Evolutionary conservation across 2,329 filamentous ascomycete genomes (phyloP), one percentile per base, ranked within the genome.

Genomic region (Emydomyces testavorans): DNA sequence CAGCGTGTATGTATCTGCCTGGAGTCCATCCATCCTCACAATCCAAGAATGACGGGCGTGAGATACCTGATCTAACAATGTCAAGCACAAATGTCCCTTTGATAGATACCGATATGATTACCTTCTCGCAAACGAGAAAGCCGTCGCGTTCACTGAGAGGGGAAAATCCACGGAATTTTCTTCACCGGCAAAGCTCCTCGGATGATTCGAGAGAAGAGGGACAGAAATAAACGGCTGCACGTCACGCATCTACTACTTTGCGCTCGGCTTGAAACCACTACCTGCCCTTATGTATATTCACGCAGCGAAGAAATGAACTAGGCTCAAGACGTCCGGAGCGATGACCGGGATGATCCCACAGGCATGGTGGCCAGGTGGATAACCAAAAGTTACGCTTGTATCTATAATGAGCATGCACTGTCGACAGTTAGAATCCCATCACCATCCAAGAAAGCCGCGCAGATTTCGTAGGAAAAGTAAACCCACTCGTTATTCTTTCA

Each of bases 1-100:
- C 24, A 20, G 26, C 13, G 52, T 55, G 43, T 54, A 54, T 44
- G 38, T 38, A 24, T 21, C n/a, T 29, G 5, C 38, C 1, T 29
- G 20, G 16, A 28, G 20, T 16, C 18, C 23, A 21, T 48, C 46
- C 46, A 48, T 48, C 1, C 11, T 43, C 18, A 13, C 18, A 16
- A 31, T 31, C n/a, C 29, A 31, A 31, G 10, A 31, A 11, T n/a
- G 16, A 32, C n/a, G n/a, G n/a, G n/a, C n/a, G n/a, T n/a, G n/a
- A n/a, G n/a, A n/a, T n/a, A n/a, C n/a, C n/a, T n/a, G n/a, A n/a
- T n/a, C n/a, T n/a, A n/a, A n/a, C n/a, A n/a, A 28, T 26, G 16
- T 40, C 5, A 40, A 16, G 29, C 6, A 29, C 7, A 29, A 39
- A 24, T 10, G 36, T 7, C 7, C 29, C 11, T 31, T 31, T 31